Evolutionary conservation across 441 rosid species (phyloP).

Genomic region (Corymbia calophylla): DNA sequence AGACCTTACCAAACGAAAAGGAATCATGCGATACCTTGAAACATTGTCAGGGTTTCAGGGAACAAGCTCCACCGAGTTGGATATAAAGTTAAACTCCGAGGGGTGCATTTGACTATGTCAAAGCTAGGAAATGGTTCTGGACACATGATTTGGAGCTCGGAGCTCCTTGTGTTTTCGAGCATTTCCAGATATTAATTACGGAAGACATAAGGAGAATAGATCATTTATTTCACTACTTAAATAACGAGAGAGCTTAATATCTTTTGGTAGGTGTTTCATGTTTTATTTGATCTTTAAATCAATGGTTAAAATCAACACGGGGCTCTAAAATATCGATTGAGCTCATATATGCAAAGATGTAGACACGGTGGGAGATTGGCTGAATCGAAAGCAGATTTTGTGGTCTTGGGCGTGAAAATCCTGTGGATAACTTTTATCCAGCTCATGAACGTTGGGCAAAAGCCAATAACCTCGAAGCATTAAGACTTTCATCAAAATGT

Average conservation of each 20-base stretch:
- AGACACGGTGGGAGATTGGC: neutral
- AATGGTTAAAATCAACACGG: neutral
- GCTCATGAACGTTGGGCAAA: neutral
- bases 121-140: neutral
- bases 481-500: neutral
- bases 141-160: neutral
- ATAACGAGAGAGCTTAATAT: neutral
- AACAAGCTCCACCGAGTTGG: neutral
- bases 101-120: neutral
- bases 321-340: neutral
- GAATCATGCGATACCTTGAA: neutral
- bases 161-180: neutral
- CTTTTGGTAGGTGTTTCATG: neutral
- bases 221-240: neutral
- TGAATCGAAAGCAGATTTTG: neutral
- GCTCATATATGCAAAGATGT: neutral
- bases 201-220: neutral
- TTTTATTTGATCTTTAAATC: neutral
- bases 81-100: neutral
- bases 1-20: fast-evolving
- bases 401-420: neutral
- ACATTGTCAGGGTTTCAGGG: neutral
- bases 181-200: neutral
- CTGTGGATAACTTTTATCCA: neutral
- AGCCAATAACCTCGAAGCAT: neutral